Base-by-base conservation (phyloP, 331 rosid species). In the Malus hybrid region DNA sequence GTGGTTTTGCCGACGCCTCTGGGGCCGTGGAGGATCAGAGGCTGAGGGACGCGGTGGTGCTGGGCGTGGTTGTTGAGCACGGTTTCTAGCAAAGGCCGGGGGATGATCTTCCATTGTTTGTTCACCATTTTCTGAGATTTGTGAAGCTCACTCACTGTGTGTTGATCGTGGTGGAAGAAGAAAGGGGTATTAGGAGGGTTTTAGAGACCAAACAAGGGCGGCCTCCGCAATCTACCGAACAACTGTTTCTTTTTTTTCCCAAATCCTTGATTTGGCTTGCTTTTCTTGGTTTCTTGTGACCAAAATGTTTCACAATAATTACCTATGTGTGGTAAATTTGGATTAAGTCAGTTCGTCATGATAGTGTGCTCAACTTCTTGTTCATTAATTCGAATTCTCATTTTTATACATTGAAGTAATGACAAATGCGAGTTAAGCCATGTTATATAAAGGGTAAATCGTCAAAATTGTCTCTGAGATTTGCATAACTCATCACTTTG, bases 1-100 rank as follows among this genome's bases (percentile, higher is more conserved):
- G 99, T 86, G 72, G 97, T 94, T 86, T 94, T 92, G 7, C 99
- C 99, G 50, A 83, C 93, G 84, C 97, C 97, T 76, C 97, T 77
- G 67, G 97, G 99, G 24, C 97, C 97, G 73, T 94, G 99, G 46
- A 94, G 94, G 77, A 94, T 58, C 68, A 94, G 88, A 28, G 92
- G 93, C 72, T 92, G 92, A 50, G 72, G 97, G n/a, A 94, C 97
- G 0, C 96, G 97, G 82, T 90, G 99, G 82, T 89, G 97, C 58
- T 89, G 93, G 1, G 85, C 93, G 80, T 94, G 99, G 83, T 90
- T 92, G 91, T 94, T 92, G 4, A 94, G 87, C 55, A 94, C 79
- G 10, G 97, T 90, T 77, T 94, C 99, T 2, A 94, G 79, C 11
- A 92, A 84, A 2, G 97, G 97, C 81, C 93, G 84, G 11, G 97